Evolutionary conservation across 1,139 yeast genomes (phyloP).

Genomic region (Saccharomyces hybrid): DNA sequence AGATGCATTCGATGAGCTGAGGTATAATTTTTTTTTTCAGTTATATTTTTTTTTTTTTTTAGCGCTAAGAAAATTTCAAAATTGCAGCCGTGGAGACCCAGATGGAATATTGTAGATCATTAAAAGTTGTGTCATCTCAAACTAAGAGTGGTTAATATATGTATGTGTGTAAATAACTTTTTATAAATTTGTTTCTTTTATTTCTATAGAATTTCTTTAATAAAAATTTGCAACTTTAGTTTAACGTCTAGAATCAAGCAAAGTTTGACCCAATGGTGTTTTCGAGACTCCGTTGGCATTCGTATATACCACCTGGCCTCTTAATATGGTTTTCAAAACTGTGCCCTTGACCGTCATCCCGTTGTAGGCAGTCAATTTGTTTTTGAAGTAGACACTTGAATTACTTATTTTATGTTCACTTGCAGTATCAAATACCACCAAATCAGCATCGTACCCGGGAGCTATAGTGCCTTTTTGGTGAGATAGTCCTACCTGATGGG

Average conservation of each 20-base stretch:
- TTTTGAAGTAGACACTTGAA: conserved; percentile 61
- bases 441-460: conserved; percentile 80
- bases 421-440: conserved; percentile 68
- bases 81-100: background rate
- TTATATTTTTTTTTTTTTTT: background rate
- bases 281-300: conserved; percentile 49
- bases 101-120: background rate
- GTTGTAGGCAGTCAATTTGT: conserved; percentile 80
- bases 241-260: conserved; percentile 44
- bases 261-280: conserved; percentile 49
- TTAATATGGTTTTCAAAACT: conserved; percentile 67
- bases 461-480: conserved; percentile 65
- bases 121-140: background rate
- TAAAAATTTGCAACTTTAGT: conserved; percentile 14
- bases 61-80: background rate
- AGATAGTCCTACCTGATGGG: conserved; percentile 72
- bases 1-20: background rate
- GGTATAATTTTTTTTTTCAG: background rate
- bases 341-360: conserved; percentile 63
- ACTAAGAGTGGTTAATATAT: background rate
- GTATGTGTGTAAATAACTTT: background rate
- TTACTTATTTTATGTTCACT: conserved; percentile 50
- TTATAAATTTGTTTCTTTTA: background rate
- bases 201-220: background rate
- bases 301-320: conserved; percentile 65